A percentile compares a stretch with the other conserved stretches of the same genome.
phyloP scores from a whole-genome alignment of 805 yeast genomes.

The Pichia exigua region DNA sequence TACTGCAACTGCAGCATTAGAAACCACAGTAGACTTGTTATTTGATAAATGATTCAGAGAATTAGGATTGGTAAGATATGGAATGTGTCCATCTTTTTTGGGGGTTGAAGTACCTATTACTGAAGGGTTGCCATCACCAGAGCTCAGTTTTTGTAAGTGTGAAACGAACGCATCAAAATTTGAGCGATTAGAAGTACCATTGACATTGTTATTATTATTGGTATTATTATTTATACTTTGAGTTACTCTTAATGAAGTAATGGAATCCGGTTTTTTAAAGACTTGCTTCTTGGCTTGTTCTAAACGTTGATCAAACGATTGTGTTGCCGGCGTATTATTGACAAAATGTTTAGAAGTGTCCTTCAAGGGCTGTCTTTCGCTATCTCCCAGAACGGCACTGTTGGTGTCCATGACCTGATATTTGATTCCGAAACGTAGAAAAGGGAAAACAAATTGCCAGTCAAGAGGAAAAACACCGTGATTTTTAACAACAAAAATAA shows the following conservation, averaged over 20 bases:
- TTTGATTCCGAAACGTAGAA: not conserved
- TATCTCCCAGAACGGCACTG: not conserved
- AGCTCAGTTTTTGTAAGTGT: constrained; percentile 8
- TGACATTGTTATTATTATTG: not conserved
- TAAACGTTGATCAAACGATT: not conserved
- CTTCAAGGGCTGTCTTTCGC: constrained; percentile 19
- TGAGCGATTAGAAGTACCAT: not conserved
- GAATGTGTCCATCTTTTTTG: constrained; percentile 13
- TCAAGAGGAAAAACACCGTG: not conserved
- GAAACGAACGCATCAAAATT: not conserved
- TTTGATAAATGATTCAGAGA: not conserved
- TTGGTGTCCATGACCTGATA: not conserved
- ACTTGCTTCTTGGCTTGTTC: not conserved
- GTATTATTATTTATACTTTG: not conserved
- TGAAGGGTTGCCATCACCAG: constrained; percentile 1
- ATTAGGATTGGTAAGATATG: constrained; percentile 2
- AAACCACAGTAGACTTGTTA: not conserved
- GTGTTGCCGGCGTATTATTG: constrained; percentile 8
- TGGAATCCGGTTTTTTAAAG: not conserved
- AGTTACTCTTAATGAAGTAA: not conserved
- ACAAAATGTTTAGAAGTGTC: constrained; percentile 24
- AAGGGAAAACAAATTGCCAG: not conserved
- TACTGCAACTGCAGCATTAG: not conserved
- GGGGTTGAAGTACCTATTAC: constrained; percentile 14
- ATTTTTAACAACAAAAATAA: not conserved